phyloP scores from a whole-genome alignment of 371 early-diverging fungal species.

The Furculomyces boomerangus region DNA sequence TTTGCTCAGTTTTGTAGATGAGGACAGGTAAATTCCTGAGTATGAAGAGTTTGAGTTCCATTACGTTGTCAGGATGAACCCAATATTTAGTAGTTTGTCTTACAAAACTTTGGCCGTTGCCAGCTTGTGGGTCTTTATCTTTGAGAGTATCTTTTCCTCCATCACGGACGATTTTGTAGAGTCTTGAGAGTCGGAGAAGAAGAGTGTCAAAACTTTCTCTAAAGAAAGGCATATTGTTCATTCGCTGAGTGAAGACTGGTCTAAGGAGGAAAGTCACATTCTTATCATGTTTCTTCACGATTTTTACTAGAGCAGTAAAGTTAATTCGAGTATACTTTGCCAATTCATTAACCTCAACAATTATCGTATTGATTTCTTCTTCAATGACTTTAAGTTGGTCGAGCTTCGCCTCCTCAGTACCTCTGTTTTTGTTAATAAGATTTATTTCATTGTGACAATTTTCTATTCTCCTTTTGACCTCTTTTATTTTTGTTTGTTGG shows the following conservation, averaged over 20 bases:
- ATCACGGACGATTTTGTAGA: slow-evolving; percentile 75
- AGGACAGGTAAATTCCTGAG: slow-evolving; percentile 90
- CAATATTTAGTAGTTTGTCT: slow-evolving; percentile 90
- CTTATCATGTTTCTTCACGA: slow-evolving; percentile 95
- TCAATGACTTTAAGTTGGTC: slow-evolving; percentile 32
- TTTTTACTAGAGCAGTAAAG: slow-evolving; percentile 90
- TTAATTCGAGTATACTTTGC: slow-evolving; percentile 86
- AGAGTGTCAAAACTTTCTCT: slow-evolving; percentile 79
- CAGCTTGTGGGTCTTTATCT: slow-evolving; percentile 34
- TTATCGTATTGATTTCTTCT: slow-evolving; percentile 60
- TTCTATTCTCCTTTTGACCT: slow-evolving; percentile 63
- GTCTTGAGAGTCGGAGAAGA: slow-evolving; percentile 70
- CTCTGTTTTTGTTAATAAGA: slow-evolving; percentile 34
- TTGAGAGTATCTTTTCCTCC: slow-evolving; percentile 54
- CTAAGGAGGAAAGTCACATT: slow-evolving; percentile 68
- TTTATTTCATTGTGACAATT: slow-evolving; percentile 49
- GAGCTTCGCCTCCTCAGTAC: slow-evolving; percentile 32
- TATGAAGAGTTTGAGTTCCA: slow-evolving; percentile 84
- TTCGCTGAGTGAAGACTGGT: slow-evolving; percentile 69
- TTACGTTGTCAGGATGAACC: slow-evolving; percentile 97
- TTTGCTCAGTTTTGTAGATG: slow-evolving; percentile 66
- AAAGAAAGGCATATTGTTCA: slow-evolving; percentile 76
- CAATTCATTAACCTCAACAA: slow-evolving; percentile 75
- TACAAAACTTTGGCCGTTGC: slow-evolving; percentile 57
- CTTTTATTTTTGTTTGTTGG: slow-evolving; percentile 74